Percentiles rank a stretch among this genome's conserved stretches.
These are phyloP conservation scores for Sequoiadendron giganteum DNA, from an alignment of 75 land plant species.

Conservation along the genomic window DNA sequence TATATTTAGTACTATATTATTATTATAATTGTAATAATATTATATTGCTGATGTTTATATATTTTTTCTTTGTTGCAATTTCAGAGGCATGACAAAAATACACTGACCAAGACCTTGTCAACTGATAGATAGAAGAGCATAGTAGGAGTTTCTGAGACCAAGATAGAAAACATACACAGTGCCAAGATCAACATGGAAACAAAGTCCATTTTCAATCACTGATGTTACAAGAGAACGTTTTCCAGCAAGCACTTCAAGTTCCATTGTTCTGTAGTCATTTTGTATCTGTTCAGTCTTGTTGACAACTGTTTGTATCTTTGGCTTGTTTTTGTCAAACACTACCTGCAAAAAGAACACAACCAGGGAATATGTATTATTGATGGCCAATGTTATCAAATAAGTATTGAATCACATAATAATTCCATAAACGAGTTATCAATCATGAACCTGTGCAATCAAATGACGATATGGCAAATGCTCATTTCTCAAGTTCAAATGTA, in stretches of 20 bases:
- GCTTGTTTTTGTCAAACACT: constrained; percentile 76
- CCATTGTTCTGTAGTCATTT: constrained; percentile 80
- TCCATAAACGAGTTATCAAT: neutral
- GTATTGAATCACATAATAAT: neutral
- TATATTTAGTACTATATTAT: too few relatives aligned
- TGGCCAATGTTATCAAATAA: neutral
- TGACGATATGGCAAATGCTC: constrained; percentile 75
- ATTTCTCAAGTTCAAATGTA: constrained; percentile 73
- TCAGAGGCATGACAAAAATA: neutral
- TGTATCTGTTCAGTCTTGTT: constrained; percentile 74
- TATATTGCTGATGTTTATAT: too few relatives aligned
- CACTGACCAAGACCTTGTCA: neutral
- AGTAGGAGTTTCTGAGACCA: neutral
- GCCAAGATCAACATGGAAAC: constrained; percentile 83
- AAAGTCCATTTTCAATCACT: constrained; percentile 83
- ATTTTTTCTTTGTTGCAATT: neutral
- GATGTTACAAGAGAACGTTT: constrained; percentile 82
- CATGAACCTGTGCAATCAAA: constrained; percentile 76
- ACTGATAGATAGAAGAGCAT: neutral
- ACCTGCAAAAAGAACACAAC: constrained; percentile 46
- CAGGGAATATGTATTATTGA: neutral
- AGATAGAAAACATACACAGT: constrained; percentile 62
- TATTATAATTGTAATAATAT: too few relatives aligned
- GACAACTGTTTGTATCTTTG: constrained; percentile 86
- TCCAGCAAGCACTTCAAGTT: constrained; percentile 93